Percentiles rank a stretch among this genome's conserved stretches.
Evolutionary conservation across 495 filamentous ascomycete genomes (phyloP).

Genomic region (Xylaria intraflava): DNA sequence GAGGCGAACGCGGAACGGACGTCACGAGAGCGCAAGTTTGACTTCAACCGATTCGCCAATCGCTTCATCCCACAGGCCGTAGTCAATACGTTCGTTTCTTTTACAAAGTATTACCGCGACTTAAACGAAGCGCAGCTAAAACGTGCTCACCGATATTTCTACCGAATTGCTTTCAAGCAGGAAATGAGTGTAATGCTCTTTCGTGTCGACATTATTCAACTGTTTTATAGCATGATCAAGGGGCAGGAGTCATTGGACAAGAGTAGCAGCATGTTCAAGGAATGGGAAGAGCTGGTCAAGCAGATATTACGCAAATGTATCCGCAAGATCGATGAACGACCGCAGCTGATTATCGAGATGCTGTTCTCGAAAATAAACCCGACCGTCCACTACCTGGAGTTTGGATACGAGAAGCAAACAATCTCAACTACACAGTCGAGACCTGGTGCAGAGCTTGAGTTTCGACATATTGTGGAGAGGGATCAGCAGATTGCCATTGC

Average conservation of each 20-base stretch:
- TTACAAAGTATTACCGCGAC: constrained; percentile 75
- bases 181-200: constrained; percentile 84
- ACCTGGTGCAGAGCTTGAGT: constrained; percentile 69
- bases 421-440: constrained; percentile 47
- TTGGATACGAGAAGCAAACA: constrained; percentile 80
- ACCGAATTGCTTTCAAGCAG: constrained; percentile 89
- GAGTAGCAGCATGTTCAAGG: constrained; percentile 57
- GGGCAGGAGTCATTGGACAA: constrained; percentile 73
- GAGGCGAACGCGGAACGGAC: constrained; percentile 62
- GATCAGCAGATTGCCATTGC: constrained; percentile 71
- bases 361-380: constrained; percentile 88
- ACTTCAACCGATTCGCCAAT: constrained; percentile 75
- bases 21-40: constrained; percentile 82
- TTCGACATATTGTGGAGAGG: constrained; percentile 58
- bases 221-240: constrained; percentile 89
- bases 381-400: constrained; percentile 79
- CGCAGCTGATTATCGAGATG: constrained; percentile 78
- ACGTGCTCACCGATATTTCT: constrained; percentile 90
- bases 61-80: constrained; percentile 79
- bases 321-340: constrained; percentile 75
- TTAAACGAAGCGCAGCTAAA: constrained; percentile 79
- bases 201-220: constrained; percentile 79
- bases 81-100: constrained; percentile 80
- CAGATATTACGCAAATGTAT: constrained; percentile 69
- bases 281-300: constrained; percentile 86